Base-by-base conservation (phyloP, 331 rosid species). In the Ulmus americana region DNA sequence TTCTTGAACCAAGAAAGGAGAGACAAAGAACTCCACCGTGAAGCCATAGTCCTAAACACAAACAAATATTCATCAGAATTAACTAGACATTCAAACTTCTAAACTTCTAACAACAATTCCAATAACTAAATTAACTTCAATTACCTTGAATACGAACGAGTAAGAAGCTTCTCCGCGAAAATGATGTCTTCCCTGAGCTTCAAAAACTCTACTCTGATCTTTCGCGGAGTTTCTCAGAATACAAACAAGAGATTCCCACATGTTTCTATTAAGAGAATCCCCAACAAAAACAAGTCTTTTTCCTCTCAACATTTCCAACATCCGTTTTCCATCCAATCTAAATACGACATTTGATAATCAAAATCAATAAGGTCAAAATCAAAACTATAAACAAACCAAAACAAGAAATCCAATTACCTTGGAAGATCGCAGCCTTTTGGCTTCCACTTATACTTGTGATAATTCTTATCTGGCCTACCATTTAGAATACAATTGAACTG, bases 161-260 rank as follows among this genome's bases (percentile, higher is more conserved):
- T 94, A 94, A 7, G 91, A 75, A 65, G 91, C 95, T 78, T 94
- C 97, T 48, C 89, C 88, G 35, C 98, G 84, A 70, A 94, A 94
- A 59, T 74, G 77, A 16, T 70, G 84, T 58, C 84, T 83, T 12
- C 99, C 99, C 47, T 87, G 70, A 1, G 82, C 95, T 78, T 94
- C 99, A 59, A 77, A 90, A 69, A 94, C 95, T 35, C 68, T 85
- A 7, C 45, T 69, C 15, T 57, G 78, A 71, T 94, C 72, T 64
- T 85, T 85, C 46, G 63, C 97, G 0, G 95, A 78, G 77, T 84
- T 85, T 67, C 81, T 94, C 14, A 94, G 64, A 63, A 94, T 87
- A 83, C 99, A 94, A 79, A 94, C 73, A 47, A 94, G 81, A 43
- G 99, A 94, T 52, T 94, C 99, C 99, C 99, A 94, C 99, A 94